Evolutionary conservation across 2,329 filamentous ascomycete genomes (phyloP), one percentile per base, ranked within the genome.

Genomic region (Fusarium sp.): DNA sequence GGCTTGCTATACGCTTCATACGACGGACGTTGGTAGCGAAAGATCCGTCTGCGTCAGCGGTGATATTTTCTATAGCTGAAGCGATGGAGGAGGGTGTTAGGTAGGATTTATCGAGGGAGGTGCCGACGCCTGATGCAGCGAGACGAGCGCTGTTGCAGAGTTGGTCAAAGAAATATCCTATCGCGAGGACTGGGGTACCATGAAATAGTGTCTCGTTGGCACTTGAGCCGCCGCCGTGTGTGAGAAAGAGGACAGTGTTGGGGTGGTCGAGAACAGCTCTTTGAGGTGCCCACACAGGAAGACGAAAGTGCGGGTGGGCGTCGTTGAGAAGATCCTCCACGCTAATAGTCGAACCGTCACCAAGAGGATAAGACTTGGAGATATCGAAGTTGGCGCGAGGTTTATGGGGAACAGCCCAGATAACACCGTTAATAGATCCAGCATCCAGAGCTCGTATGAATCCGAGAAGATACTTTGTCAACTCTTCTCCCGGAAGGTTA

Each of bases 81-180:
- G 73, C 65, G 8, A 83, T 69, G n/a, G 78, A 75, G 4, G 69
- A 57, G 3, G 77, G 53, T 2, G 77, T 77, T 62, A 83, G 81
- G 16, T 48, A 48, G 13, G 73, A 75, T 64, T 83, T 83, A 62
- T 81, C 75, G 11, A 84, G 74, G 4, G 74, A 60, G 18, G 79
- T 66, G 2, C 77, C 77, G 1, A 79, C 75, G 3, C 82, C 82
- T 0, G 77, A 78, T 1, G 73, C 74, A 3, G 67, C 68, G 2
- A 84, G 75, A 2, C 80, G 77, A 6, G 77, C 69, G 6, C 73
- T 76, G 60, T 83, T 83, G 14, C 73, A 74, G 10, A 81, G 74
- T 62, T 84, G 82, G 51, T 84, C 82, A 34, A 79, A 81, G 72
- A 80, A 84, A 62, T 80, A 78, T 1, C 77, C 77, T 21, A 84